Percentiles rank a stretch among this genome's conserved stretches.
phyloP scores from a whole-genome alignment of 1,139 yeast species.

The Lodderomyces beijingensis region DNA sequence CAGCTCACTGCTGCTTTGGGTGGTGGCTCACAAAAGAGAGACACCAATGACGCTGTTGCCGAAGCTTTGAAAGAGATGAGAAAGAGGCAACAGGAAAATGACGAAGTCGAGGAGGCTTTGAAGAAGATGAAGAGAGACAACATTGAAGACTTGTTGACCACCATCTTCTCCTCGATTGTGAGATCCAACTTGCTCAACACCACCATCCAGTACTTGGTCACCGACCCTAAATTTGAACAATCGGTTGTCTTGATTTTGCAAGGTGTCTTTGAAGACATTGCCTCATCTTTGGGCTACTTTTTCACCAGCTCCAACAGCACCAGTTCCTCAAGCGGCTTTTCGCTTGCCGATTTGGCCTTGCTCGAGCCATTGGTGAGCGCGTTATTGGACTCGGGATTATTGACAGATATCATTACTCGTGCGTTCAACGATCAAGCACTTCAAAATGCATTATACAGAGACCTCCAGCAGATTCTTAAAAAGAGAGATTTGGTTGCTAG shows the following conservation, averaged over 20 bases:
- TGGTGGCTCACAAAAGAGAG: slow-evolving; percentile 6
- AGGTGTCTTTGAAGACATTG: slow-evolving; percentile 23
- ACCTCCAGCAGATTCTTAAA: slow-evolving; percentile 6
- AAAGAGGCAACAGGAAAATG: slow-evolving; percentile 9
- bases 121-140: slow-evolving; percentile 26
- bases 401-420: slow-evolving; percentile 21
- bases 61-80: slow-evolving; percentile 7
- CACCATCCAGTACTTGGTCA: slow-evolving; percentile 23
- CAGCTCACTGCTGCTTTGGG: slow-evolving; percentile 10
- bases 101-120: slow-evolving; percentile 9
- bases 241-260: slow-evolving; percentile 23
- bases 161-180: slow-evolving; percentile 27
- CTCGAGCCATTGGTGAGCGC: slow-evolving; percentile 21
- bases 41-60: slow-evolving; percentile 3
- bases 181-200: slow-evolving; percentile 27
- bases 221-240: slow-evolving; percentile 25
- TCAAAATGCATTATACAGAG: slow-evolving; percentile 17
- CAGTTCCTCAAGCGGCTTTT: slow-evolving; percentile 3
- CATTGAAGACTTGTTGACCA: slow-evolving; percentile 29
- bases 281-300: slow-evolving; percentile 8
- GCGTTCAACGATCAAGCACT: slow-evolving; percentile 25
- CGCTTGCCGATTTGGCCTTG: slow-evolving; percentile 16
- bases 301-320: slow-evolving; percentile 15
- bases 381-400: slow-evolving; percentile 24
- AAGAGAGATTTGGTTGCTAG: slow-evolving; percentile 5